Evolutionary conservation across 2,329 filamentous ascomycete species (phyloP), one percentile per base, ranked within the genome.

Genomic region (Lecanicillium sp.): DNA sequence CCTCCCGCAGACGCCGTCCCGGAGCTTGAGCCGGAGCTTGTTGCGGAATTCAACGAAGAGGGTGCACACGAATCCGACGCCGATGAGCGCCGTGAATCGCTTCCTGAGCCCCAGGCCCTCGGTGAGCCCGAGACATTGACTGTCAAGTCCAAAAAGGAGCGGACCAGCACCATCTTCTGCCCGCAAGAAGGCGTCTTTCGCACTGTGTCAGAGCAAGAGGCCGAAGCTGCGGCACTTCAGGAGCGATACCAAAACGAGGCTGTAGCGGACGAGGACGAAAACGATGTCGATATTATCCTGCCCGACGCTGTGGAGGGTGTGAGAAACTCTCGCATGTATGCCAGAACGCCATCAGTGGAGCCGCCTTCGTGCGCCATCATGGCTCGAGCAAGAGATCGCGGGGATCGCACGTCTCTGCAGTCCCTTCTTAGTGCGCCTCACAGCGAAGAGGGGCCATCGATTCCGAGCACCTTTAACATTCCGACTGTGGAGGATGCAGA

Each of bases 131-230:
- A 55, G 29, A 44, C 38, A 3, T 21, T 47, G 2, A 37, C 52
- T 27, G 52, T 61, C 30, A 65, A 56, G 51, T 60, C 64, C 10
- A 66, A 59, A 47, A 66, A 68, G 44, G 71, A 62, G 56, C 68
- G 69, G 55, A 74, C 60, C 21, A 77, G 70, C 57, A 77, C 74
- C 30, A 72, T 82, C 46, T 78, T 84, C 55, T 74, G 79, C 11
- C 78, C 82, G 5, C 74, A 75, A 15, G 74, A 84, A 57, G 84
- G 81, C 40, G 77, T 80, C 47, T 83, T 84, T 60, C 75, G 77
- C 40, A 79, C 79, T 2, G 66, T 82, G 37, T 78, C 79, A 2
- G 72, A 79, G 54, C 66, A 74, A 51, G 74, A 78, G 50, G 69
- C 73, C 10, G 74, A 78, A 50, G 69, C 73, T 8, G 68, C 70